Evolutionary conservation across 1,139 yeast species (phyloP).

Genomic region (Saccharomyces pastorianus): DNA sequence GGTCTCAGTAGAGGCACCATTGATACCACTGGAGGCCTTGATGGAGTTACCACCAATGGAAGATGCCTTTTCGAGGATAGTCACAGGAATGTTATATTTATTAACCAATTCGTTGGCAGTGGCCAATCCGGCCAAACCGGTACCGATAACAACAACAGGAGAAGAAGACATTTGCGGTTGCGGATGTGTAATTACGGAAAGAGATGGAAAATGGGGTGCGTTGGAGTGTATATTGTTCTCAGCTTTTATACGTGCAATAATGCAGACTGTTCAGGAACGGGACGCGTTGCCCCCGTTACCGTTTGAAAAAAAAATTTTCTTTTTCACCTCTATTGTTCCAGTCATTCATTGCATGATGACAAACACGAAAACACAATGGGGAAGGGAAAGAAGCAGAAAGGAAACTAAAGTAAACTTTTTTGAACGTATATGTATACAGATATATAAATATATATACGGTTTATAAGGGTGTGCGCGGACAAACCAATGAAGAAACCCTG

Average conservation of each 20-base stretch:
- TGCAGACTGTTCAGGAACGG: background rate
- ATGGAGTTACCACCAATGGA: conserved; percentile 72
- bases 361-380: background rate
- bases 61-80: conserved; percentile 55
- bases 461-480: background rate
- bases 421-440: background rate
- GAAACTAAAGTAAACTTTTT: background rate
- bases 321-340: background rate
- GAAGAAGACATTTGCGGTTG: background rate
- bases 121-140: conserved; percentile 75
- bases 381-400: background rate
- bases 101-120: conserved; percentile 61
- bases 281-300: background rate
- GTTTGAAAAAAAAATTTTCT: background rate
- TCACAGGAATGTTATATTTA: conserved; percentile 45
- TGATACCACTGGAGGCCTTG: conserved; percentile 77
- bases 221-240: background rate
- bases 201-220: background rate
- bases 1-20: conserved; percentile 61
- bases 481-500: background rate
- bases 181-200: background rate
- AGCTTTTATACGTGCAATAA: background rate
- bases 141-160: conserved; percentile 62
- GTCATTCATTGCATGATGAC: background rate
- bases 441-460: background rate